Evolutionary conservation across 768 basidiomycete genomes (phyloP), one percentile per base, ranked within the genome.

Genomic region (Pleurotus pulmonarius): DNA sequence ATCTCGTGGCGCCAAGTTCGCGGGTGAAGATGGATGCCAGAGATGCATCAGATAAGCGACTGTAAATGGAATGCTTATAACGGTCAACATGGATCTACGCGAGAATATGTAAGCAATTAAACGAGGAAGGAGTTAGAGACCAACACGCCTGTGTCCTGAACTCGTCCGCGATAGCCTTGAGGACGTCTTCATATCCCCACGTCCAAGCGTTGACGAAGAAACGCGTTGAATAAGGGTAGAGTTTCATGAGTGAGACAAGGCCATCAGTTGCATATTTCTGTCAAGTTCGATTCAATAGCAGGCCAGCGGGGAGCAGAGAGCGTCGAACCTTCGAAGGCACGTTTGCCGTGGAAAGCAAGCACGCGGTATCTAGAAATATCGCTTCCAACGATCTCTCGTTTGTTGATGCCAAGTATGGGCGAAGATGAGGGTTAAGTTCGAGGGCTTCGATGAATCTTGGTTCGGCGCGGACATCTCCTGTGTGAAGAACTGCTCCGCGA

Each of bases 201-300:
- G 95, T 96, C 96, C 96, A 99, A 0, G 83, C 67, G 65, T 97
- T 96, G 56, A 99, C 76, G 72, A 90, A 98, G 72, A 98, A 97
- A 55, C 83, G 76, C 0, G 86, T 86, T 3, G 78, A 72, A 0
- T 73, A 59, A 0, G 93, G 88, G 56, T 87, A 89, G 3, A 85
- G 64, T 8, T 75, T 72, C 69, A 98, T 87, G 1, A 97, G 75
- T 15, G 82, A 72, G 16, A 92, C 69, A 3, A 96, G 71, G 2
- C 87, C 90, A 22, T 72, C 60, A 0, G 85, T 82, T 0, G 90
- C 94, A 15, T 79, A 73, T 18, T 77, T 76, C 92, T 96, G 60
- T 2, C 25, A 5, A 20, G 13, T 54, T 13, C n/a, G 22, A 5
- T 38, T 12, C 52, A 34, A 34, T 46, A 60, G 55, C 15, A 16